Conservation (phyloP, 441 rosid genomes). For the Jatropha podagrica region DNA sequence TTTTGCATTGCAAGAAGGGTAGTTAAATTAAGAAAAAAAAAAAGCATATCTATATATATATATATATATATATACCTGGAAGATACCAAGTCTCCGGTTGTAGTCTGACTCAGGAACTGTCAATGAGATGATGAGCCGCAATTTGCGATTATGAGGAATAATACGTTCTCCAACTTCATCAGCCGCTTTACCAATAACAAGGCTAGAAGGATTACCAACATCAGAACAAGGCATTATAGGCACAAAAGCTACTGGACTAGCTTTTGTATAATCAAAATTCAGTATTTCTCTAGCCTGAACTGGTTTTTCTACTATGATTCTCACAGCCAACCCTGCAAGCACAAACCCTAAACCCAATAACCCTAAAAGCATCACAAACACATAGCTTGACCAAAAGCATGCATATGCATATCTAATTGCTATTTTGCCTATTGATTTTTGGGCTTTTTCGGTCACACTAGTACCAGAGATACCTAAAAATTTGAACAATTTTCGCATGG, state of each 20-base stretch:
- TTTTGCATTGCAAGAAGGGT: neutral
- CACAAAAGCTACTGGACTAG: slow-evolving; percentile 40
- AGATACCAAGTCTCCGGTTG: slow-evolving; percentile 47
- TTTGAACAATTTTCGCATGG: slow-evolving; percentile 16
- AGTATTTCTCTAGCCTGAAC: slow-evolving; percentile 27
- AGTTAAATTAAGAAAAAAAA: neutral
- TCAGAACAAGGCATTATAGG: slow-evolving; percentile 15
- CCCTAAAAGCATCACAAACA: slow-evolving; percentile 34
- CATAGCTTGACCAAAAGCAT: slow-evolving; percentile 37
- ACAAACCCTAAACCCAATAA: slow-evolving; percentile 32
- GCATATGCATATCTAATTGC: slow-evolving; percentile 26
- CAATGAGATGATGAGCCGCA: slow-evolving; percentile 39
- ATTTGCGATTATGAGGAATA: slow-evolving; percentile 35
- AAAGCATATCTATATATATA: neutral
- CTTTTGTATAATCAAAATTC: slow-evolving; percentile 41
- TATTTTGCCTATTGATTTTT: slow-evolving; percentile 3
- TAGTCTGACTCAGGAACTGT: slow-evolving; percentile 46
- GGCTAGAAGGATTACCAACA: slow-evolving; percentile 15
- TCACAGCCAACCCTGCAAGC: slow-evolving; percentile 29
- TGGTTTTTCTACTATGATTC: slow-evolving; percentile 32
- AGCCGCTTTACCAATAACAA: neutral
- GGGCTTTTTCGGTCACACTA: slow-evolving; percentile 17
- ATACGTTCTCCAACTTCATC: slow-evolving; percentile 14
- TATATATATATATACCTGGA: slow-evolving; percentile 27
- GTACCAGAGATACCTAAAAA: slow-evolving; percentile 14